Evolutionary conservation across 2,329 filamentous ascomycete species (phyloP).

Genomic region (Trichoderma asperellum): DNA sequence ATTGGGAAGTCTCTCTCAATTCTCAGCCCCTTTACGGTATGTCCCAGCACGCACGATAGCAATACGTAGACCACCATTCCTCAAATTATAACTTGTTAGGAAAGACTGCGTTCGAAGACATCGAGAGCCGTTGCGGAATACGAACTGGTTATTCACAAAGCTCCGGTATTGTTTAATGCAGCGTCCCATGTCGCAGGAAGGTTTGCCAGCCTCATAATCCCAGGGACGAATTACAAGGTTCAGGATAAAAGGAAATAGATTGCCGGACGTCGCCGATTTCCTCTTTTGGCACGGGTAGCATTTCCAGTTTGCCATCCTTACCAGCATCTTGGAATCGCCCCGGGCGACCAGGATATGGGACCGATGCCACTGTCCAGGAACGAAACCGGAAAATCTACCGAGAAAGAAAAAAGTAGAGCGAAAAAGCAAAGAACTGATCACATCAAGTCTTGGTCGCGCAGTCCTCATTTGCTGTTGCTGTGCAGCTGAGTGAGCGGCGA

Average conservation of each 20-base stretch:
- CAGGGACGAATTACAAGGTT: conserved; percentile 1
- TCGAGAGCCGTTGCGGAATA: not conserved
- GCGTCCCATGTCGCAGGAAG: not conserved
- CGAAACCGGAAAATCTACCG: not conserved
- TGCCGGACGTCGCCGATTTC: not conserved
- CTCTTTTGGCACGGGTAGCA: not conserved
- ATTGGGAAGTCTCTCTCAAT: not conserved
- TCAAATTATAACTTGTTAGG: not conserved
- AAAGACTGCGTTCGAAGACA: not conserved
- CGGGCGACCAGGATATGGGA: not conserved
- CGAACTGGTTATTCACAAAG: not conserved
- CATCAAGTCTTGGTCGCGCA: not conserved
- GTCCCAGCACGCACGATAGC: not conserved
- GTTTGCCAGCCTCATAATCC: conserved; percentile 5
- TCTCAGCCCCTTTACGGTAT: not conserved
- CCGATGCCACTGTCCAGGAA: not conserved
- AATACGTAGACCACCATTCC: not conserved
- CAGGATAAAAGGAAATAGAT: not conserved
- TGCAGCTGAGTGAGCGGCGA: conserved; percentile 6
- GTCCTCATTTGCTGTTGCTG: not conserved
- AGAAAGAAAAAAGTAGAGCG: not conserved
- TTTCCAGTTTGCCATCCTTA: not conserved
- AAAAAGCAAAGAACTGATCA: not conserved
- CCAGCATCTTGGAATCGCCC: not conserved
- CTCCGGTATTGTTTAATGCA: not conserved